A percentile compares a stretch with the other conserved stretches of the same genome.
These are phyloP conservation scores for Candida methanosorbosa DNA, from an alignment of 805 yeast genomes.

Conservation along the genomic window DNA sequence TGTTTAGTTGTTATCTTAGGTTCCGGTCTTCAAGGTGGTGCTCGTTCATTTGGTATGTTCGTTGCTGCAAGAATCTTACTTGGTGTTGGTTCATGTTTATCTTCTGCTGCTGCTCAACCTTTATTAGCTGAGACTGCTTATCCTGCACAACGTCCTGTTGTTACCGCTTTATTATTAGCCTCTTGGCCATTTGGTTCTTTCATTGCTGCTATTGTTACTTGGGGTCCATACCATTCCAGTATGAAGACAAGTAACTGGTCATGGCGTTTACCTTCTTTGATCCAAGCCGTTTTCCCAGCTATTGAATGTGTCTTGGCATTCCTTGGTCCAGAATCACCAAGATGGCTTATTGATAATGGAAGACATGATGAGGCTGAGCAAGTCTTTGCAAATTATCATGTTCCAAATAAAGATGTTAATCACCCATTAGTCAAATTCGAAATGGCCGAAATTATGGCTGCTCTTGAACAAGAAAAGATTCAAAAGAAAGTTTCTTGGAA, in stretches of 20 bases:
- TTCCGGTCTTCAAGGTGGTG: conserved; percentile 41
- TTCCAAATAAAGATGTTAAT: conserved; percentile 23
- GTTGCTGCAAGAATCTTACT: conserved; percentile 36
- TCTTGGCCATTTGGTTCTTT: conserved; percentile 38
- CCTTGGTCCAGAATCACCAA: conserved; percentile 22
- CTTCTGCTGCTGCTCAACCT: conserved; percentile 37
- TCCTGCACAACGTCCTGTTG: conserved; percentile 34
- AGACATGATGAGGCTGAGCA: conserved; percentile 26
- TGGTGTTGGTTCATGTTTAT: conserved; percentile 37
- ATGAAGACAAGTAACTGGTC: conserved; percentile 24
- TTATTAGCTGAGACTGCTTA: conserved; percentile 41
- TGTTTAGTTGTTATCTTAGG: conserved; percentile 47
- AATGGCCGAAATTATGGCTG: conserved; percentile 16
- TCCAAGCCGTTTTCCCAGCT: conserved; percentile 41
- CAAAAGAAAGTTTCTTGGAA: conserved; percentile 22
- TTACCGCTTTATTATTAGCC: conserved; percentile 39
- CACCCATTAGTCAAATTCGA: conserved; percentile 25
- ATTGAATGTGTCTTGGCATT: conserved; percentile 27
- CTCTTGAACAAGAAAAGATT: conserved; percentile 28
- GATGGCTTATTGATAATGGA: conserved; percentile 30
- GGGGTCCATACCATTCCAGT: conserved; percentile 36
- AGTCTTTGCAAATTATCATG: conserved; percentile 27
- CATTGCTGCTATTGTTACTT: conserved; percentile 27
- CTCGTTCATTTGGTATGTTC: conserved; percentile 26
- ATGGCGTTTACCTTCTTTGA: conserved; percentile 48